Conservation (phyloP, 2,329 filamentous ascomycete genomes). For the Bisporella sp. region DNA sequence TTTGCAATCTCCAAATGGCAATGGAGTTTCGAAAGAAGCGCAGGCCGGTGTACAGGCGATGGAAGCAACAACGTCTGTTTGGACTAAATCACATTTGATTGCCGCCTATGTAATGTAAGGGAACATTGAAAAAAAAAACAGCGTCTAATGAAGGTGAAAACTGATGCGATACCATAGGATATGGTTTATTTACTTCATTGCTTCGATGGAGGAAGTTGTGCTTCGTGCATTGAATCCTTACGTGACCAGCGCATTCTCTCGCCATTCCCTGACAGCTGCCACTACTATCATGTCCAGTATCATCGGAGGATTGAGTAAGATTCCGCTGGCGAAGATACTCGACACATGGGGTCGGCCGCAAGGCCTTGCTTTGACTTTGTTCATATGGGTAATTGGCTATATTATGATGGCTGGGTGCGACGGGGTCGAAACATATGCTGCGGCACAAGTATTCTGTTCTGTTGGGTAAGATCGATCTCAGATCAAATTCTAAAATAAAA, state of each 20-base stretch:
- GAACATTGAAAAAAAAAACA: too few species aligned
- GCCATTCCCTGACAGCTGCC: constrained; percentile 39
- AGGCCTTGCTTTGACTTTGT: constrained; percentile 36
- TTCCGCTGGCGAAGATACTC: constrained; percentile 44
- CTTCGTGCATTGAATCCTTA: constrained; percentile 16
- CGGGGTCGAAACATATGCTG: constrained; percentile 52
- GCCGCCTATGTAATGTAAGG: constrained; percentile 12
- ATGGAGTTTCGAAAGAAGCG: too few species aligned
- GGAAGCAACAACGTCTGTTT: constrained; percentile 16
- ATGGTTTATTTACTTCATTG: neutral
- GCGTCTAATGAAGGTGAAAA: too few species aligned
- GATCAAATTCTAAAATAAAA: too few species aligned
- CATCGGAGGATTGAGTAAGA: constrained; percentile 46
- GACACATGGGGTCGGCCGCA: constrained; percentile 43
- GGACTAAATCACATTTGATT: constrained; percentile 17
- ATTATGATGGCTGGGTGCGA: constrained; percentile 59
- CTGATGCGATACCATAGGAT: neutral
- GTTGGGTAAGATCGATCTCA: constrained; percentile 32
- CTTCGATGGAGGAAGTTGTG: neutral
- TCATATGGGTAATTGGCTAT: constrained; percentile 41
- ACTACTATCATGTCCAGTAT: constrained; percentile 35
- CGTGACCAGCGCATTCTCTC: constrained; percentile 25
- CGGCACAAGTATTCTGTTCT: constrained; percentile 53
- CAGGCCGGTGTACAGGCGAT: constrained; percentile 18
- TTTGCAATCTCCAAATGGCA: too few species aligned